Conservation (phyloP, 768 basidiomycete genomes). For the Guyanaporus albipodus region DNA sequence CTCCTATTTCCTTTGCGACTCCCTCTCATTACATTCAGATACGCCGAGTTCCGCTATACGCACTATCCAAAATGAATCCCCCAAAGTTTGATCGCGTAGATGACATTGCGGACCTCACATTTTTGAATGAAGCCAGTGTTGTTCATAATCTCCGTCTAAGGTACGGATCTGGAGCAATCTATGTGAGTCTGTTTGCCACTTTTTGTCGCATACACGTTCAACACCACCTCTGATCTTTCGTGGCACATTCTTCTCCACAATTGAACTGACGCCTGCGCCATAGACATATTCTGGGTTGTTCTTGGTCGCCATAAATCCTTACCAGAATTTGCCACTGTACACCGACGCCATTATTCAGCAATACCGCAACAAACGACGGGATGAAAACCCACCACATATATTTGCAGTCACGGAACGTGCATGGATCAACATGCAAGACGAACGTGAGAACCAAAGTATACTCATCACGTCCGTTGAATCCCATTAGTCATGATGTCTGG, state of each 20-base stretch:
- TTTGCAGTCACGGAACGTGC: constrained; percentile 97
- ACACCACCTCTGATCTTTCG: constrained; percentile 2
- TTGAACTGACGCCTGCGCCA: constrained; percentile 11
- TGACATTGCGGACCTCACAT: constrained; percentile 97
- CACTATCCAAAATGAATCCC: constrained; percentile 94
- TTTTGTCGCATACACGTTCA: neutral
- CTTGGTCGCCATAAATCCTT: constrained; percentile 97
- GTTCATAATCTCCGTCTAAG: constrained; percentile 94
- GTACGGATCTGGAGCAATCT: constrained; percentile 89
- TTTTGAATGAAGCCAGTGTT: constrained; percentile 96
- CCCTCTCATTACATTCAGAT: constrained; percentile 38
- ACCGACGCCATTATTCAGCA: constrained; percentile 83
- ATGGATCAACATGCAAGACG: constrained; percentile 98
- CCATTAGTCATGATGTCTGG: constrained; percentile 2
- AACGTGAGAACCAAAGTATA: constrained; percentile 96
- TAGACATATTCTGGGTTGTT: constrained; percentile 96
- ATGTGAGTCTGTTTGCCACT: constrained; percentile 51
- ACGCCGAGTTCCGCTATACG: constrained; percentile 69
- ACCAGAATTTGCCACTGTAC: constrained; percentile 88
- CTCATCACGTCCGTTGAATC: constrained; percentile 80
- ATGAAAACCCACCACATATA: constrained; percentile 94
- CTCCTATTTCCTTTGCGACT: neutral
- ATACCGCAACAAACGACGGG: constrained; percentile 84
- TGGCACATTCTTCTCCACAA: constrained; percentile 1
- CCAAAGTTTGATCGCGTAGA: constrained; percentile 98